phyloP scores from a whole-genome alignment of 495 filamentous ascomycete genomes.

The Annulohypoxylon maeteangense region DNA sequence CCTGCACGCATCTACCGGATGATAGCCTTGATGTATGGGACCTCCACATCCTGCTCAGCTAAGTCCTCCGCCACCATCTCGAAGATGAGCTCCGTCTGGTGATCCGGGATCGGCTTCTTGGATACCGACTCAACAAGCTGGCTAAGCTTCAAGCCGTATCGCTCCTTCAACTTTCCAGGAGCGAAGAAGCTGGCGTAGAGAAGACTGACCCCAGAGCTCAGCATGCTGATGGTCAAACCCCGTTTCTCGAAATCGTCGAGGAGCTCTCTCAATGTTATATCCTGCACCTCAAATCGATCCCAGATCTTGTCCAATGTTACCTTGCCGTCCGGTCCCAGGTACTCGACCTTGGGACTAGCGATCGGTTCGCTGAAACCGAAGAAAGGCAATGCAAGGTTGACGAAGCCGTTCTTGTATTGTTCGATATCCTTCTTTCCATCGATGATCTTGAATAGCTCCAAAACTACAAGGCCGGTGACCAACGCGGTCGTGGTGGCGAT shows the following conservation, averaged over 20 bases:
- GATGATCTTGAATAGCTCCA: constrained; percentile 96
- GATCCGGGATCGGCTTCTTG: constrained; percentile 88
- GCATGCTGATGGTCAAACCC: constrained; percentile 87
- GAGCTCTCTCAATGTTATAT: constrained; percentile 86
- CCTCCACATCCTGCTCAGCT: constrained; percentile 93
- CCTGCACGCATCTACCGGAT: constrained; percentile 46
- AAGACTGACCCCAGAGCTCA: constrained; percentile 94
- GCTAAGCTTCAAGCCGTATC: constrained; percentile 70
- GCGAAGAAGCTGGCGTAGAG: constrained; percentile 97
- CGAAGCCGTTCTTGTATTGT: constrained; percentile 98
- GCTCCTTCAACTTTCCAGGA: constrained; percentile 85
- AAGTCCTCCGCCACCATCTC: constrained; percentile 94
- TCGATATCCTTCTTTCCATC: constrained; percentile 95
- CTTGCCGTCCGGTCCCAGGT: constrained; percentile 77
- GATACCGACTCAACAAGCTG: constrained; percentile 87
- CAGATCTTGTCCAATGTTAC: constrained; percentile 94
- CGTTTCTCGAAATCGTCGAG: constrained; percentile 80
- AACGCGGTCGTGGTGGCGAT: constrained; percentile 98
- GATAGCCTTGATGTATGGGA: constrained; percentile 96
- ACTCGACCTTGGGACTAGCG: constrained; percentile 89
- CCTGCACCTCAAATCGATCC: constrained; percentile 94
- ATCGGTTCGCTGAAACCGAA: constrained; percentile 98
- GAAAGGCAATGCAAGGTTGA: constrained; percentile 97
- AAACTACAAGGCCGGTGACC: constrained; percentile 89
- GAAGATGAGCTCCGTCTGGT: constrained; percentile 96